Conservation (phyloP, 139 green algal genomes). For the Chlorokybus atmophyticus region DNA sequence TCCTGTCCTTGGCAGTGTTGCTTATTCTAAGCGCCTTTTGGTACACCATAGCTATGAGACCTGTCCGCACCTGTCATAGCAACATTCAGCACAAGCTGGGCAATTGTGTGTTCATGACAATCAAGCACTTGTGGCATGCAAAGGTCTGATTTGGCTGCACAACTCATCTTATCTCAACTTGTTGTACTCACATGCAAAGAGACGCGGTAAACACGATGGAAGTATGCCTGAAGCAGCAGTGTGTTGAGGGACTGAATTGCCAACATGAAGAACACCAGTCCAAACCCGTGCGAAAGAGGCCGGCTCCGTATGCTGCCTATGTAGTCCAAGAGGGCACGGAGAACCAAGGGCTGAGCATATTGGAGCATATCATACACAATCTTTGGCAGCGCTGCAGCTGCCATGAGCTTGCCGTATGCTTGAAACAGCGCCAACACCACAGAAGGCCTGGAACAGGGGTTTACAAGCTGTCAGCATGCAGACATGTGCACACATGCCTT, state of each 20-base stretch:
- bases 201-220: conserved; percentile 19
- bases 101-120: neutral
- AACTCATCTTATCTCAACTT: neutral
- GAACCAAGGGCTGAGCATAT: conserved; percentile 16
- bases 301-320: conserved; percentile 8
- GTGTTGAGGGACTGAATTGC: conserved; percentile 20
- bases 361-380: conserved; percentile 22
- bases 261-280: conserved; percentile 12
- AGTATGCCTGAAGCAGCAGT: conserved; percentile 33
- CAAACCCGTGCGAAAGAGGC: conserved; percentile 1
- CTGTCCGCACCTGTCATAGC: neutral
- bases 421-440: too few species aligned
- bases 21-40: neutral
- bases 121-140: neutral
- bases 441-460: too few species aligned
- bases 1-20: neutral
- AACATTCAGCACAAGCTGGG: neutral
- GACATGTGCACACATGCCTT: too few species aligned
- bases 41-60: conserved; percentile 1
- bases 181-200: conserved; percentile 6
- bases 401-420: too few species aligned
- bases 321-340: conserved; percentile 13
- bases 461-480: too few species aligned
- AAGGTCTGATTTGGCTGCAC: neutral
- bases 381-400: conserved; percentile 9